Conservation (phyloP, 2,329 filamentous ascomycete species). For the Penicillium sp. region DNA sequence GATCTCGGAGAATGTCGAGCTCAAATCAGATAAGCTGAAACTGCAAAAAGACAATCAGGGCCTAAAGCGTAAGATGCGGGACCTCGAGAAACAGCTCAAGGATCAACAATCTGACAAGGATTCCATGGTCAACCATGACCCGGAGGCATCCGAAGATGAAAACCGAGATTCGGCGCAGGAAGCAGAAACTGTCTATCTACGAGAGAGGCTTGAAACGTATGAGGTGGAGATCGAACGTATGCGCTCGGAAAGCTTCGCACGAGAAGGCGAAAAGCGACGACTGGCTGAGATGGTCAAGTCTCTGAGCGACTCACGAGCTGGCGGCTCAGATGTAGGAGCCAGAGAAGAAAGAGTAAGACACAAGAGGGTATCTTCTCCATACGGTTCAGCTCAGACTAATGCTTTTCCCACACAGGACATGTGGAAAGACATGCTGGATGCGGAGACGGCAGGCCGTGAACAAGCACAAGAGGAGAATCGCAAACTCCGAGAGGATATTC, state of each 20-base stretch:
- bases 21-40: conserved; percentile 83
- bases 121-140: conserved; percentile 41
- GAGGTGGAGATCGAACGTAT: conserved; percentile 78
- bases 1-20: conserved; percentile 93
- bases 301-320: conserved; percentile 49
- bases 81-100: conserved; percentile 73
- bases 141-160: conserved; percentile 41
- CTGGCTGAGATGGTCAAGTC: conserved; percentile 74
- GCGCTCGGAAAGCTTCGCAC: conserved; percentile 66
- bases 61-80: conserved; percentile 71
- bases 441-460: conserved; percentile 82
- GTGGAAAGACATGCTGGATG: conserved; percentile 90
- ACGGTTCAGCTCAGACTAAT: background rate
- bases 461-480: conserved; percentile 86
- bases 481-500: conserved; percentile 62
- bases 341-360: conserved; percentile 44
- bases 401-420: conserved; percentile 56
- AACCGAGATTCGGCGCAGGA: conserved; percentile 56
- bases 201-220: conserved; percentile 79
- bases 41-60: conserved; percentile 86
- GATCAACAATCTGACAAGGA: conserved; percentile 47
- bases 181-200: conserved; percentile 76
- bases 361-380: conserved; percentile 2
- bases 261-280: conserved; percentile 79
- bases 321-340: conserved; percentile 47